Evolutionary conservation across 2,329 filamentous ascomycete genomes (phyloP), one percentile per base, ranked within the genome.

Genomic region (Paecilomyces variotii): DNA sequence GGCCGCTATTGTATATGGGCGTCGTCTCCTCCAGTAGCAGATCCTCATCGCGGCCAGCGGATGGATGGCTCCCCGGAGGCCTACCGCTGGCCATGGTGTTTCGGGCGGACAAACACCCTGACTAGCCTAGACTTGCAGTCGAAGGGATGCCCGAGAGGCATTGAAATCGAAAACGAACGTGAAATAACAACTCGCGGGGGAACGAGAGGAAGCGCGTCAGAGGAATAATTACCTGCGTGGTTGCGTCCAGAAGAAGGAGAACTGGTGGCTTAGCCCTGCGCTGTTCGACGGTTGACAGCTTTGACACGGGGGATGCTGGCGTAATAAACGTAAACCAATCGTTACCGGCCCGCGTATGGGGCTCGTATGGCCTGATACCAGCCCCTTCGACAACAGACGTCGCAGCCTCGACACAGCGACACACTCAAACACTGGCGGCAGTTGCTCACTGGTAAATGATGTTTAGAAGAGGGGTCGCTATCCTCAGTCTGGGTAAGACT

Each of bases 1-100:
- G 88, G 62, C 91, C 91, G 64, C 82, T 82, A 72, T 83, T 85
- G 76, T 97, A 96, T 60, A 68, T 64, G 14, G 76, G 70, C 54
- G 70, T 66, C n/a, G 72, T 67, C 54, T 75, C 72, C 57, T 74
- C 75, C 52, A 77, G 72, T 56, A 79, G 67, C 59, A 79, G 67
- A 64, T 77, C 74, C 63, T 74, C 73, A 68, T 74, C 72, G 70
- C 76, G 73, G 71, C 70, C 70, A 71, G 72, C 68, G 66, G 71
- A 64, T 66, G 76, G 71, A 71, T 77, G 75, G 72, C 74, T 75
- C 72, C 77, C 78, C 69, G 78, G 77, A 69, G 81, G 81, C 78
- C 82, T 80, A 72, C 81, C 81, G 69, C 74, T 76, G 73, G 74
- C 73, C 75, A 77, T 77, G 71, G 68, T 73, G 68, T 64, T 68